A percentile compares a stretch with the other conserved stretches of the same genome.
These are phyloP conservation scores for Yamadazyma insecticola DNA, from an alignment of 805 yeast species.

Conservation along the genomic window DNA sequence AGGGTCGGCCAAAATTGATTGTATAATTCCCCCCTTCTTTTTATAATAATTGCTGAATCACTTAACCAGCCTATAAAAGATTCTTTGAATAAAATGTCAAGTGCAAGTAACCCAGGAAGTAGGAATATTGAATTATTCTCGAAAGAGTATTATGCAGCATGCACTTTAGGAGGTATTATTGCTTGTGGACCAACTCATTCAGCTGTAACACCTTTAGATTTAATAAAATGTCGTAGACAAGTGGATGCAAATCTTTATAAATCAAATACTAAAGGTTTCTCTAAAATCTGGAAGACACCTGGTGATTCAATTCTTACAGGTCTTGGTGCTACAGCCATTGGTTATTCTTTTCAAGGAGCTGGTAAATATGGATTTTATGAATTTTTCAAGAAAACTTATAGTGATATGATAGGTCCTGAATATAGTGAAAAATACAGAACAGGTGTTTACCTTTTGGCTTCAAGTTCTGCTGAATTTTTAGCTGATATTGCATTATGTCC, in stretches of 20 bases:
- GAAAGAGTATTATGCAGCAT: conserved; percentile 62
- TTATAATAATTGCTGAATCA: conserved; percentile 22
- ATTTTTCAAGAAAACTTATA: conserved; percentile 76
- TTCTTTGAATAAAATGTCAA: conserved; percentile 15
- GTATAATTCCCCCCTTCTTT: too few relatives aligned
- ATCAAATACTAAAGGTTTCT: conserved; percentile 81
- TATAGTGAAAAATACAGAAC: conserved; percentile 63
- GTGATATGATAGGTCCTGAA: conserved; percentile 61
- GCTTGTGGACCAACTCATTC: conserved; percentile 99
- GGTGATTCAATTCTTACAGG: conserved; percentile 87
- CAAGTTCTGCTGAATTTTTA: conserved; percentile 90
- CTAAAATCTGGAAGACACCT: conserved; percentile 62
- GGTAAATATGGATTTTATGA: conserved; percentile 97
- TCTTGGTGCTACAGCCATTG: conserved; percentile 85
- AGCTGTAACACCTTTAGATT: conserved; percentile 86
- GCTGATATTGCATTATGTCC: conserved; percentile 93
- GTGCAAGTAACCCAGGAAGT: conserved; percentile 1
- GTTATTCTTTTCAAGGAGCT: conserved; percentile 94
- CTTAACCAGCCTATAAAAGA: conserved; percentile 28
- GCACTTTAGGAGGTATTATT: conserved; percentile 71
- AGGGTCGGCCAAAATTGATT: too few relatives aligned
- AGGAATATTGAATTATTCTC: conserved; percentile 51
- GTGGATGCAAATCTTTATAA: conserved; percentile 70
- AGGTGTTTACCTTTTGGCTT: conserved; percentile 71
- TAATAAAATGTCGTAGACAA: conserved; percentile 91